Evolutionary conservation across 169 alveolate genomes (phyloP), one percentile per base, ranked within the genome.

Genomic region (Eimeria sp.): DNA sequence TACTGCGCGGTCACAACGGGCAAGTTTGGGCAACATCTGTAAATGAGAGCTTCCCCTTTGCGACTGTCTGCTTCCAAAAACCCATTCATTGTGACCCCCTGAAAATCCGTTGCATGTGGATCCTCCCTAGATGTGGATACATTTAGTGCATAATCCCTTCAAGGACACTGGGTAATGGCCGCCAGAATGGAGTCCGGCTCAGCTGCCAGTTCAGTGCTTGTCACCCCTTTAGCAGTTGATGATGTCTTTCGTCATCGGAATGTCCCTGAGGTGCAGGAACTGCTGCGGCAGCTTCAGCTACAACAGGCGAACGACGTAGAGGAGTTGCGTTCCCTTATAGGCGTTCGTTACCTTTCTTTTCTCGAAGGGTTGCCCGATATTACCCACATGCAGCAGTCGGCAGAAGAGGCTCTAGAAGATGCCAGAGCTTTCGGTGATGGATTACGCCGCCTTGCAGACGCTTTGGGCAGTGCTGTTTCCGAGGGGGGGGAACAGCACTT

Each of bases 241-340:
- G 91, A 85, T 62, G 91, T 85, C 4, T 85, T 85, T 58, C 91
- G 91, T n/a, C 91, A 56, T 18, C 78, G 71, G 13, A 37, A 66
- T 4, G 91, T 85, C 40, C 91, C 78, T 14, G 91, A 85, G 91
- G 78, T 85, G 62, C 91, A 85, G 91, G 91, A 85, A 43, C 80
- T 85, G 77, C 91, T 85, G 46, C 91, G 80, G 78, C 91, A 85
- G 64, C 91, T 85, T 66, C 91, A 85, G 91, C 78, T 85, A 64
- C 91, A 85, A 33, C 91, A 85, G 78, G 91, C 91, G 46, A 58
- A 85, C 33, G 91, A 85, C 27, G 91, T 52, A n/a, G 91, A 85
- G 91, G 91, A 85, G 60, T 30, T 85, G 91, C 91, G 91, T n/a
- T 60, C 91, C 78, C 62, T 85, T 23, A 37, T 85, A 14, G 91